phyloP scores from a whole-genome alignment of 129 eudicot genomes.

The Tagetes patula region DNA sequence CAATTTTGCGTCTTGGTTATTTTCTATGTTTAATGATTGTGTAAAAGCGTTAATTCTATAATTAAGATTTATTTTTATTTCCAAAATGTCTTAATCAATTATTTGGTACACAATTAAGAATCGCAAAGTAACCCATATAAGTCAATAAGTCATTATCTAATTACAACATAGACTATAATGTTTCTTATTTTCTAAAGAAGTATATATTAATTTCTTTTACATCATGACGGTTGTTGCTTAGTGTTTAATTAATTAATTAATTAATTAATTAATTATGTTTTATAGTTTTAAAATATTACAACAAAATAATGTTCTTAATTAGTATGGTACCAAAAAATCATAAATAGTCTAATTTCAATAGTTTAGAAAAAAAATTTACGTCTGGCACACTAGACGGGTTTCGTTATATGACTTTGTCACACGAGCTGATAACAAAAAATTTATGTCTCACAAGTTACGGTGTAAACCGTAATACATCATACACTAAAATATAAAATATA shows the following conservation, averaged over 20 bases:
- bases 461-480: too few relatives aligned
- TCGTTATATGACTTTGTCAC: too few relatives aligned
- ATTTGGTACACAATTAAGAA: constrained; percentile 14
- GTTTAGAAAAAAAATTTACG: too few relatives aligned
- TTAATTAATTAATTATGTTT: background rate
- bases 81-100: constrained; percentile 23
- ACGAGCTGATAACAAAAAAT: too few relatives aligned
- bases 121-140: background rate
- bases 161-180: constrained; percentile 12
- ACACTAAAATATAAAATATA: too few relatives aligned
- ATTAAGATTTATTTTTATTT: constrained; percentile 6
- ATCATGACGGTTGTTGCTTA: background rate
- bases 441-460: too few relatives aligned
- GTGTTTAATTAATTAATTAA: too few relatives aligned
- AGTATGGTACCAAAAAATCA: too few relatives aligned
- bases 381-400: too few relatives aligned
- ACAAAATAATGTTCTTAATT: too few relatives aligned
- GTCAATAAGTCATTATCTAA: constrained; percentile 1
- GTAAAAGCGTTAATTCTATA: constrained; percentile 18
- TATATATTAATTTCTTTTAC: background rate
- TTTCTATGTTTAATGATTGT: constrained; percentile 20
- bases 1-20: constrained; percentile 6
- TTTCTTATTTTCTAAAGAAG: background rate
- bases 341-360: too few relatives aligned
- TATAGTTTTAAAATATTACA: background rate